phyloP scores from a whole-genome alignment of 2,329 filamentous ascomycete genomes.

The Whalleya microplaca region DNA sequence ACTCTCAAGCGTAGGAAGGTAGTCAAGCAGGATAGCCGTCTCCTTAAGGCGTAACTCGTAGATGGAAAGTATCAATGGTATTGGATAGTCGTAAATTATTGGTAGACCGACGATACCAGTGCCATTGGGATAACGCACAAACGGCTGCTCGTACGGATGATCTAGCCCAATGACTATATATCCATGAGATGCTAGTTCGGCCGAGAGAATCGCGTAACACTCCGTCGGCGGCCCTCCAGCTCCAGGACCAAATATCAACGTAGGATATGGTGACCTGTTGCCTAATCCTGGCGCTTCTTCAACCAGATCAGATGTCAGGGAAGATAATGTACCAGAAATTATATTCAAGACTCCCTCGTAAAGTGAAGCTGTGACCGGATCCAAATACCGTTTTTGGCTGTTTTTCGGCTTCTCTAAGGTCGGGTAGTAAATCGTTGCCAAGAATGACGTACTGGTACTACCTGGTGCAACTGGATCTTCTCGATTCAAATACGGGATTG shows the following conservation, averaged over 20 bases:
- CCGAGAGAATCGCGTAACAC: conserved; percentile 15
- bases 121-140: conserved; percentile 31
- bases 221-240: conserved; percentile 12
- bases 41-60: conserved; percentile 17
- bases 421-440: conserved; percentile 23
- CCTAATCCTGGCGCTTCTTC: background rate
- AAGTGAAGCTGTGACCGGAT: conserved; percentile 5
- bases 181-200: conserved; percentile 21
- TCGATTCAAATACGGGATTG: conserved; percentile 8
- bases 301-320: background rate
- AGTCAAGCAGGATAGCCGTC: background rate
- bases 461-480: conserved; percentile 14
- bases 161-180: conserved; percentile 29
- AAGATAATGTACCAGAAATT: background rate
- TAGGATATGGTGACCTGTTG: conserved; percentile 2
- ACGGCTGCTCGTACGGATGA: conserved; percentile 33
- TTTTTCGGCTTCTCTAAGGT: background rate
- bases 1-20: background rate
- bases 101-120: conserved; percentile 27
- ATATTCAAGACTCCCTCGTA: conserved; percentile 5
- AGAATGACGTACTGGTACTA: conserved; percentile 16
- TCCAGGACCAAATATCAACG: conserved; percentile 19
- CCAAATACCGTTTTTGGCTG: background rate
- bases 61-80: conserved; percentile 4
- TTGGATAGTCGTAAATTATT: conserved; percentile 1